Base-by-base conservation (phyloP, 345 rosid species). In the Corymbia maculata region DNA sequence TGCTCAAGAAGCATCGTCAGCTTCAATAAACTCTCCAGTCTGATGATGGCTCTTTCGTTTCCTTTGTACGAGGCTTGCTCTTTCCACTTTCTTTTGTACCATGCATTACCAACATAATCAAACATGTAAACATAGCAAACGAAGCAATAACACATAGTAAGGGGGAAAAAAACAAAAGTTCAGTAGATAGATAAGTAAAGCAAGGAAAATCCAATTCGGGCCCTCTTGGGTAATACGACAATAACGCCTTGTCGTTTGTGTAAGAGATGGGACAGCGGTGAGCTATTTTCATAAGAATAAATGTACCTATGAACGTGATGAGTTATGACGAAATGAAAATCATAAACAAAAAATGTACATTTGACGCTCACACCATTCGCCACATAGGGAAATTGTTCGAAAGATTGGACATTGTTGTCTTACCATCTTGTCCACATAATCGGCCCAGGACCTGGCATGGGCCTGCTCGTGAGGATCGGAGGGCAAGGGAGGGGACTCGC, bases 211-310 rank as follows among this genome's bases (percentile, higher is more conserved):
- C 36, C 36, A 64, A 64, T 64, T 64, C 17, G 42, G 13, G 36
- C 26, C 0, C n/a, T 4, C 64, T 22, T 0, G 26, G 24, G 59
- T 8, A 53, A 53, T 53, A 21, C 19, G 19, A 21, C 8, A 7
- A 53, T 24, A 21, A 19, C 42, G 42, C 42, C 0, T 53, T 53
- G 26, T 53, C 0, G 24, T 53, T 17, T 55, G 26, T 4, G 22
- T 55, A 1, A 19, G 8, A 24, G 64, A 22, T 55, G 8, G 22
- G 0, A 55, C 61, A 0, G 3, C 61, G 0, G 28, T 22, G 28
- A 55, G 28, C 61, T 55, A 55, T n/a, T n/a, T 55, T 55, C 61
- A 8, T 19, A 21, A 55, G 61, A 55, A 55, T 22, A 55, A 22
- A 55, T 55, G 61, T 19, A 12, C 61, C 61, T 55, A 55, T 4